Conservation (phyloP, 306 rosid species). For the Abrus pulchellus region DNA sequence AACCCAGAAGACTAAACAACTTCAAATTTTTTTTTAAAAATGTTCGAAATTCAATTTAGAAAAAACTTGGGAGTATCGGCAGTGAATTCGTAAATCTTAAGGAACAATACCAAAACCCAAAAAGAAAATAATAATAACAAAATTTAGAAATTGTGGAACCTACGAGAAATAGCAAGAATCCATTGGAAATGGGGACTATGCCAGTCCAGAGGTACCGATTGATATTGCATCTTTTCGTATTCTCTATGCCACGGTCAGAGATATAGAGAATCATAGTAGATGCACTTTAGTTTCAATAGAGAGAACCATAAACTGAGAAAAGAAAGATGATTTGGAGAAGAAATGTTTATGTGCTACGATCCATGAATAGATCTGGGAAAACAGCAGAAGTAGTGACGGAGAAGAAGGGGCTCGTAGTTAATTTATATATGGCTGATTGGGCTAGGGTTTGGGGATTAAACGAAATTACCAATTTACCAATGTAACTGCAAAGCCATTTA, state of each 20-base stretch:
- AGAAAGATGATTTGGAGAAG: not conserved
- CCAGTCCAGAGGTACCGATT: slow-evolving; percentile 70
- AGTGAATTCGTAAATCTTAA: not conserved
- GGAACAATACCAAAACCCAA: not conserved
- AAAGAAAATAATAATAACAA: not conserved
- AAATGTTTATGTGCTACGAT: too few species aligned
- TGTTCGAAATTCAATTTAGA: not conserved
- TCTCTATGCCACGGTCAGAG: slow-evolving; percentile 49
- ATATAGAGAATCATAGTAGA: slow-evolving; percentile 58
- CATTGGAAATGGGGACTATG: slow-evolving; percentile 48
- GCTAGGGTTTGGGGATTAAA: slow-evolving; percentile 42
- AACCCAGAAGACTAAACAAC: not conserved
- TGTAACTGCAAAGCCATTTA: not conserved
- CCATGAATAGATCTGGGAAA: not conserved
- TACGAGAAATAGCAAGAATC: slow-evolving; percentile 74
- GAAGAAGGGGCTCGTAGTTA: not conserved
- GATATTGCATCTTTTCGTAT: slow-evolving; percentile 65
- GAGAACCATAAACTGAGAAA: too few species aligned
- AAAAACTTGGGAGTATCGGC: too few species aligned
- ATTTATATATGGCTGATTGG: slow-evolving; percentile 28
- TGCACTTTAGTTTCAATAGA: slow-evolving; percentile 4
- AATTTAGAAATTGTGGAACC: slow-evolving; percentile 53
- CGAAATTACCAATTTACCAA: not conserved
- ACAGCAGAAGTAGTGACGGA: not conserved
- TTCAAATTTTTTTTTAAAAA: not conserved